A percentile compares a stretch with the other conserved stretches of the same genome.
Conservation (phyloP, 2,329 filamentous ascomycete genomes). For the Endoconidiophora polonica region DNA sequence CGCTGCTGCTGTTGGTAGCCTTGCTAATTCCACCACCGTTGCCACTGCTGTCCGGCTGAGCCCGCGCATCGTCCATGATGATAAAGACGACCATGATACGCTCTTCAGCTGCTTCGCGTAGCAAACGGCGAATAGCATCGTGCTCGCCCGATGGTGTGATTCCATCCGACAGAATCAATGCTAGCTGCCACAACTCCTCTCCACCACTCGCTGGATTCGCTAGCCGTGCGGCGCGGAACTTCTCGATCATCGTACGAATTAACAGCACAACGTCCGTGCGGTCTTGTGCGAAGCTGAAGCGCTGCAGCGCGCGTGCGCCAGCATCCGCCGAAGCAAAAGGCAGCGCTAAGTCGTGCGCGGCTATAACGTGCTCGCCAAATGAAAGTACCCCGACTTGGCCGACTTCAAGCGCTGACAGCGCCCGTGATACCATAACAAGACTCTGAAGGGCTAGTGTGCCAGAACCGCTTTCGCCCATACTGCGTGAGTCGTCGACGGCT, state of each 20-base stretch:
- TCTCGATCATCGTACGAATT: conserved; percentile 58
- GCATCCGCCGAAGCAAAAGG: conserved; percentile 45
- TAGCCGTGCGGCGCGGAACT: conserved; percentile 64
- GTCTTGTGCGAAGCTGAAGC: conserved; percentile 68
- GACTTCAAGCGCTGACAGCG: conserved; percentile 80
- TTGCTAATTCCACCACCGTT: background rate
- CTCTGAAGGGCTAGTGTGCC: conserved; percentile 81
- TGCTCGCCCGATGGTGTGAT: conserved; percentile 72
- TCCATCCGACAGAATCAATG: conserved; percentile 84
- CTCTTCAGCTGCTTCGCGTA: conserved; percentile 80
- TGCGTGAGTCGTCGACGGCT: conserved; percentile 87
- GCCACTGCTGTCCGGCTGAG: background rate
- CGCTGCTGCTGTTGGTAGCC: background rate
- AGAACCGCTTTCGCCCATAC: conserved; percentile 69
- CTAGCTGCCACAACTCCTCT: conserved; percentile 83
- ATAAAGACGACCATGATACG: conserved; percentile 97
- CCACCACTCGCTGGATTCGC: conserved; percentile 25
- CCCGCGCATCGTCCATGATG: conserved; percentile 56
- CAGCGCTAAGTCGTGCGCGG: conserved; percentile 71
- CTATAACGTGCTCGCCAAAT: conserved; percentile 69
- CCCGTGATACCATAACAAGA: conserved; percentile 75
- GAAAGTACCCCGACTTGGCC: conserved; percentile 85
- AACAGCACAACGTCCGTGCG: conserved; percentile 73
- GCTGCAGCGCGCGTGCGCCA: conserved; percentile 23
- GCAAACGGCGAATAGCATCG: conserved; percentile 61